Base-by-base conservation (phyloP, 768 basidiomycete species). In the Gymnopilus dilepis region DNA sequence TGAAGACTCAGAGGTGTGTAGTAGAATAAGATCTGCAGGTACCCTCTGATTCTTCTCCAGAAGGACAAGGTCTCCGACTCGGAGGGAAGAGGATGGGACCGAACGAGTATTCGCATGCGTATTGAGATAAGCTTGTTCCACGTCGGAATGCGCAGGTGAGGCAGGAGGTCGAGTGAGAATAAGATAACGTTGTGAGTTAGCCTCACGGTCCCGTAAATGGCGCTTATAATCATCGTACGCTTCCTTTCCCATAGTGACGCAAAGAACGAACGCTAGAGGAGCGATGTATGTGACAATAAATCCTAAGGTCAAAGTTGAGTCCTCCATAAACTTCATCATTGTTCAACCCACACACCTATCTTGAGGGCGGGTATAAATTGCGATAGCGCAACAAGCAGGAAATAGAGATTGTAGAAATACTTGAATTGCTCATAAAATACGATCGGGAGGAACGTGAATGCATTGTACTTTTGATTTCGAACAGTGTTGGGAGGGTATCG, bases 351-450 rank as follows among this genome's bases (percentile, higher is more conserved):
- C 86, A 47, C 55, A 94, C 95, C 96, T 61, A 97, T 99, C 79
- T 95, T 95, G 61, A 99, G 85, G 0, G 95, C 92, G 13, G 97
- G 97, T 17, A 99, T 79, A 71, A 99, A 97, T 75, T 99, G 97
- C 8, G 92, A 95, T 7, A 99, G 82, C 0, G 97, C 97, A 37
- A 99, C 97, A 22, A 99, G 88, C 11, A 99, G 86, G 72, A 99
- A 99, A 76, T 99, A 99, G 6, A 98, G 83, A 73, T 99, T 99
- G 87, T 97, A 99, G 81, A 99, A 99, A 82, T 97, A 98, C 76
- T 98, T 99, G 89, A 99, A 99, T 74, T 99, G 97, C 74, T 99
- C 96, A 75, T 98, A 99, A 73, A 99, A 87, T 45, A 99, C 96
- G 65, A 98, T 86, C 3, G 97, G 97, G 9, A 99, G 84, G 81